Conservation (phyloP, 345 rosid species). For the Iberis pinnata region DNA sequence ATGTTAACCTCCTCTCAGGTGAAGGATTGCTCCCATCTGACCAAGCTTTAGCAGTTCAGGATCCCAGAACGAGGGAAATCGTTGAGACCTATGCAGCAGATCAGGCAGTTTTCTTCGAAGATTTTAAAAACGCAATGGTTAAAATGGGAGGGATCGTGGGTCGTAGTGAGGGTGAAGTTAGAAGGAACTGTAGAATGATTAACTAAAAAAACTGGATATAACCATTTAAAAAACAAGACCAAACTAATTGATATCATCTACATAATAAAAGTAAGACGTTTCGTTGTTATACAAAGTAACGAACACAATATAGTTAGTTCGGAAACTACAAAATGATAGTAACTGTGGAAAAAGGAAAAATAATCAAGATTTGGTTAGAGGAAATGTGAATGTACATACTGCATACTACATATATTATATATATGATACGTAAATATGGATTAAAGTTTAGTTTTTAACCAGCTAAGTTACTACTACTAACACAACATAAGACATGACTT, state of each 20-base stretch:
- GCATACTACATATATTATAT: no score
- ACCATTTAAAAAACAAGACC: neutral
- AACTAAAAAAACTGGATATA: conserved; percentile 20
- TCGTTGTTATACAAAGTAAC: no score
- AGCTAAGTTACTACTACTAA: conserved; percentile 16
- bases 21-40: conserved; percentile 79
- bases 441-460: conserved; percentile 5
- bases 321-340: no score
- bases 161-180: conserved; percentile 33
- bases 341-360: no score
- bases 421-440: no score
- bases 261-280: no score
- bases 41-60: conserved; percentile 48
- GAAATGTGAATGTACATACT: neutral
- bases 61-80: conserved; percentile 40
- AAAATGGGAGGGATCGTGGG: conserved; percentile 52
- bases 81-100: conserved; percentile 52
- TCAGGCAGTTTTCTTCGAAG: conserved; percentile 46
- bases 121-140: conserved; percentile 56
- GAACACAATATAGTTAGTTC: no score
- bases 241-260: neutral
- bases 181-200: conserved; percentile 44
- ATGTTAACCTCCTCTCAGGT: conserved; percentile 57
- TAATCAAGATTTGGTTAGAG: no score
- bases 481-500: conserved; percentile 22